Evolutionary conservation across 2,329 filamentous ascomycete genomes (phyloP).

Genomic region (Pseudocercospora cruenta): DNA sequence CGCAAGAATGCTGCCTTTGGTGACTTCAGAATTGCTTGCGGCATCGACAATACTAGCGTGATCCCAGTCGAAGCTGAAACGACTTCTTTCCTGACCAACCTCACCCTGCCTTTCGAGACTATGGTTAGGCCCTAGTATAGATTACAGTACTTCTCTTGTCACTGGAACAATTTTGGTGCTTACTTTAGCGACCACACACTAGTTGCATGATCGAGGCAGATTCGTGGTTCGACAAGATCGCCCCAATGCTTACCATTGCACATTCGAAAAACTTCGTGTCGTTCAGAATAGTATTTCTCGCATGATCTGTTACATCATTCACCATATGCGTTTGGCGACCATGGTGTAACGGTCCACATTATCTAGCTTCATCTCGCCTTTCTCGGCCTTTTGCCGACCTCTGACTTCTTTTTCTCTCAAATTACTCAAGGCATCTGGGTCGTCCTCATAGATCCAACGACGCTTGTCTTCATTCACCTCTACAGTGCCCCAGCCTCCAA

Average conservation of each 20-base stretch:
- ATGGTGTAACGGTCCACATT: slow-evolving; percentile 84
- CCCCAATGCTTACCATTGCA: neutral
- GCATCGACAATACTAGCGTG: slow-evolving; percentile 19
- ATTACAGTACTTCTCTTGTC: neutral
- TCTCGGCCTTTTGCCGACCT: slow-evolving; percentile 56
- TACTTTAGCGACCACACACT: too few relatives aligned
- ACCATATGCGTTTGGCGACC: slow-evolving; percentile 98
- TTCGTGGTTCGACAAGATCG: too few relatives aligned
- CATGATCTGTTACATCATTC: neutral
- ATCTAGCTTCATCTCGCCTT: slow-evolving; percentile 62
- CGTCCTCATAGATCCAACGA: slow-evolving; percentile 84
- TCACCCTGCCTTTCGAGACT: slow-evolving; percentile 19
- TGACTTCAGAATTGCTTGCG: slow-evolving; percentile 24
- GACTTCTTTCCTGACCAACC: slow-evolving; percentile 24
- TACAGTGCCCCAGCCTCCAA: slow-evolving; percentile 81
- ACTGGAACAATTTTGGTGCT: too few relatives aligned
- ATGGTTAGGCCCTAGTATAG: neutral
- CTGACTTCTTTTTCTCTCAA: slow-evolving; percentile 66
- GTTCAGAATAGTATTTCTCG: neutral
- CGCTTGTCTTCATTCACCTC: slow-evolving; percentile 88
- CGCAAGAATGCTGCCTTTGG: slow-evolving; percentile 21
- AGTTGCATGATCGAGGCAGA: neutral
- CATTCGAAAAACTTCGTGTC: neutral
- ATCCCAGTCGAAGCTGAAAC: slow-evolving; percentile 18
- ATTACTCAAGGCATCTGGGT: slow-evolving; percentile 68